Conservation (phyloP, 371 early-diverging fungal species). For the Rhizopus sp. region DNA sequence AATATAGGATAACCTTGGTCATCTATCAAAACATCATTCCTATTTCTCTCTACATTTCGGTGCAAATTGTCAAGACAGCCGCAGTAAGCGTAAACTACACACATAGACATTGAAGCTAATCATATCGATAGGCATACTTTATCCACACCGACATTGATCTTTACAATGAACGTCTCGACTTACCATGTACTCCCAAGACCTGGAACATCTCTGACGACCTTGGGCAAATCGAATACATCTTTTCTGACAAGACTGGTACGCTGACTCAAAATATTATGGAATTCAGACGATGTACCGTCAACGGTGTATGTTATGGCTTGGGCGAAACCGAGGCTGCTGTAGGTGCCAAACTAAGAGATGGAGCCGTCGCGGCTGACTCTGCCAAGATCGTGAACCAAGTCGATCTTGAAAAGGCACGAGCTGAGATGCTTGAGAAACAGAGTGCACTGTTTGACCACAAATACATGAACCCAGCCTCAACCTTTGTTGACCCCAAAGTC, state of each 20-base stretch:
- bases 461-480: conserved; percentile 39
- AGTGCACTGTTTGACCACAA: conserved; percentile 42
- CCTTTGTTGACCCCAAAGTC: conserved; percentile 51
- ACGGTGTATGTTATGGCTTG: conserved; percentile 79
- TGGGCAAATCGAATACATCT: conserved; percentile 93
- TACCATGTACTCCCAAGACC: conserved; percentile 83
- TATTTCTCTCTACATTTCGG: conserved; percentile 94
- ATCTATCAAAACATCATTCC: conserved; percentile 71
- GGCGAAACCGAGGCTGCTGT: conserved; percentile 51
- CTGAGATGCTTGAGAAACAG: conserved; percentile 46
- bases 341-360: conserved; percentile 42
- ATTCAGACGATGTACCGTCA: conserved; percentile 82
- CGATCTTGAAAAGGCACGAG: conserved; percentile 39
- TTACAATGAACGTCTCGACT: conserved; percentile 80
- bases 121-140: conserved; percentile 62
- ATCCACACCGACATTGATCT: conserved; percentile 86
- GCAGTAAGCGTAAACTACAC: conserved; percentile 32
- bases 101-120: conserved; percentile 26
- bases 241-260: conserved; percentile 93
- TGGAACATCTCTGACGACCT: conserved; percentile 87
- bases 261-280: conserved; percentile 84
- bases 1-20: conserved; percentile 43
- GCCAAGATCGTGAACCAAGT: conserved; percentile 22
- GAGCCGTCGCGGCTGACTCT: conserved; percentile 17
- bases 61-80: conserved; percentile 89